Evolutionary conservation across 2,329 filamentous ascomycete genomes (phyloP), one percentile per base, ranked within the genome.

Genomic region (Cryphonectria japonica): DNA sequence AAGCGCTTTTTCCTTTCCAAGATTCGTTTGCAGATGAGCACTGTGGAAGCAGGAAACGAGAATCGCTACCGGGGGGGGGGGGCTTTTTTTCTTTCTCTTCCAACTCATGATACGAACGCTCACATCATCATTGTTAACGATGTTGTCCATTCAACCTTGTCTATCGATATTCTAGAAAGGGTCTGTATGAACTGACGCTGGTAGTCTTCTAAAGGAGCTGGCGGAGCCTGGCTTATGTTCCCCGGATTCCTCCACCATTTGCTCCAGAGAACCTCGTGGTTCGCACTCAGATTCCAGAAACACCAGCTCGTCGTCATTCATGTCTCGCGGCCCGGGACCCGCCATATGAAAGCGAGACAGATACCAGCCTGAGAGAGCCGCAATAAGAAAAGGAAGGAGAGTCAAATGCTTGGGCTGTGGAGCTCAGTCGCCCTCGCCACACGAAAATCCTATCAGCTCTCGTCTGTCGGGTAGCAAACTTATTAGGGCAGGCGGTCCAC

Each of bases 401-500:
- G 63, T 60, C 7, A 69, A 67, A 54, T 60, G 67, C 39, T 34
- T 39, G 26, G 41, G 37, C 34, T 43, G 65, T 67, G 50, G 65
- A 67, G 37, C 26, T 29, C 14, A 26, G n/a, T 41, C 14, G 6
- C n/a, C 65, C 5, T 43, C 37, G 64, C 64, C 68, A 50, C 41
- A 54, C 67, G 60, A 37, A 60, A 41, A 50, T 46, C 41, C 41
- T 16, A 16, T 70, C 70, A 63, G 50, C 64, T 68, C 65, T 65
- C 70, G 57, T 52, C 64, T 70, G 46, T 50, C 65, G 46, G 68
- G 61, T 66, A 60, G 41, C 65, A 63, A 62, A 57, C 34, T 57
- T 50, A 70, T 70, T 68, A 70, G 68, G 69, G 52, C 60, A 57
- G 39, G 39, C 19, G 64, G 64, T 65, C 68, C 71, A 72, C 71